Evolutionary conservation across 495 filamentous ascomycete genomes (phyloP).

Genomic region (Podospora anserina): DNA sequence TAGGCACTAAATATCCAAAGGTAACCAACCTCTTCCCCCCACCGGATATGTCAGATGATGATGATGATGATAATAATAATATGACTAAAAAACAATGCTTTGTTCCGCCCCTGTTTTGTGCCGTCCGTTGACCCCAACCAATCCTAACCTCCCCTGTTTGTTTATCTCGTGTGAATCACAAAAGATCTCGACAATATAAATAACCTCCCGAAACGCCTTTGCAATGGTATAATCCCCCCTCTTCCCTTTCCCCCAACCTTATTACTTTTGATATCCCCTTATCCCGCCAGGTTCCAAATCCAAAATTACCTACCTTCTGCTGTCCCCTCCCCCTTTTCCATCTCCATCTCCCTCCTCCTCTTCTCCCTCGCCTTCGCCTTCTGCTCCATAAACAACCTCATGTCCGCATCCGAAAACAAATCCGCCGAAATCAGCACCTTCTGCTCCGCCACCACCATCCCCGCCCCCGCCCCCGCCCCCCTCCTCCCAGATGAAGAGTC

Average conservation of each 20-base stretch:
- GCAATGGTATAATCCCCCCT: neutral
- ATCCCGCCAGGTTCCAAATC: neutral
- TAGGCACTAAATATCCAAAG: neutral
- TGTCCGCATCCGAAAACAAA: conserved; percentile 26
- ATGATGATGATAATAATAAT: neutral
- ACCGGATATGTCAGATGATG: neutral
- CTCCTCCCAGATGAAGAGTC: neutral
- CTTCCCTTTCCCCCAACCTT: neutral
- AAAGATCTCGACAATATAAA: neutral
- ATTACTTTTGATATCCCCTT: neutral
- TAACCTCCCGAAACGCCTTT: neutral
- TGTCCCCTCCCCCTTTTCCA: neutral
- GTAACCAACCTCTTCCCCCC: neutral
- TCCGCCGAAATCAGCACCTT: conserved; percentile 32
- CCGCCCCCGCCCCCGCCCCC: neutral
- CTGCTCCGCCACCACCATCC: conserved; percentile 32
- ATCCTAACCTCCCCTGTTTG: neutral
- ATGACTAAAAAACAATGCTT: neutral
- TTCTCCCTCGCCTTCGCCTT: conserved; percentile 22
- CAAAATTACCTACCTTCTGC: neutral
- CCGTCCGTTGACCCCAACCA: neutral
- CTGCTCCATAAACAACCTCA: conserved; percentile 23
- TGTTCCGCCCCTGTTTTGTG: neutral
- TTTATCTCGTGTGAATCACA: neutral
- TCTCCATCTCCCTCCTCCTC: conserved; percentile 5